phyloP scores from a whole-genome alignment of 257 asterid species.

The Datura wrightii region DNA sequence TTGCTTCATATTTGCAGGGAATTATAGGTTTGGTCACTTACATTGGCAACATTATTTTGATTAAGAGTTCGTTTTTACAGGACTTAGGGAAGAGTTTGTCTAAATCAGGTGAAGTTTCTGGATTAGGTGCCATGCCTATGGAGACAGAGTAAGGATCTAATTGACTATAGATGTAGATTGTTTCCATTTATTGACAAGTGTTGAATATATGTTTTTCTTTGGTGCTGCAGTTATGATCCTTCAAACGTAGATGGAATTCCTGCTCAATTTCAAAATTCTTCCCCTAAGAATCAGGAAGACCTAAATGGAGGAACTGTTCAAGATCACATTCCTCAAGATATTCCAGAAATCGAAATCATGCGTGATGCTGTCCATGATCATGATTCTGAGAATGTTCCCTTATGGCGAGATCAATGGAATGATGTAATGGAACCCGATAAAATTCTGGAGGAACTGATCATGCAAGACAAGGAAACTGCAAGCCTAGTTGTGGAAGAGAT shows the following conservation, averaged over 20 bases:
- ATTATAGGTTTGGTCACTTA: not conserved
- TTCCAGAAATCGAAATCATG: constrained; percentile 54
- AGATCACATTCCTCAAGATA: constrained; percentile 40
- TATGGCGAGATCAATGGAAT: constrained; percentile 50
- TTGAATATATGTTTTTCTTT: constrained; percentile 30
- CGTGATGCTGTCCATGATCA: constrained; percentile 56
- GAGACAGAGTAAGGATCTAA: constrained; percentile 65
- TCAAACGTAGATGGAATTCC: constrained; percentile 38
- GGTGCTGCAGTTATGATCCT: constrained; percentile 54
- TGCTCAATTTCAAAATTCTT: not conserved
- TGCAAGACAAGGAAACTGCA: constrained; percentile 43
- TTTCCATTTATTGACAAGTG: not conserved
- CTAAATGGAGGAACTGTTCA: constrained; percentile 36
- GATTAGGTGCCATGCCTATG: constrained; percentile 49
- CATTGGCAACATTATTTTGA: not conserved
- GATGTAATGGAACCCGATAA: constrained; percentile 59
- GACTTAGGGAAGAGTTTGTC: constrained; percentile 43
- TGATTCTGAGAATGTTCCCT: constrained; percentile 44
- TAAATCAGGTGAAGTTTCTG: constrained; percentile 41
- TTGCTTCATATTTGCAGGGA: not conserved
- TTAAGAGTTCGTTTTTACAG: constrained; percentile 41
- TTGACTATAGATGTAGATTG: constrained; percentile 8
- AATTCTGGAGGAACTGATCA: constrained; percentile 58
- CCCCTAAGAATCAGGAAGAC: too few species aligned
- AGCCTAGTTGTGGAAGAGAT: constrained; percentile 49